phyloP scores from a whole-genome alignment of 306 rosid species.

The Vigna angularis region DNA sequence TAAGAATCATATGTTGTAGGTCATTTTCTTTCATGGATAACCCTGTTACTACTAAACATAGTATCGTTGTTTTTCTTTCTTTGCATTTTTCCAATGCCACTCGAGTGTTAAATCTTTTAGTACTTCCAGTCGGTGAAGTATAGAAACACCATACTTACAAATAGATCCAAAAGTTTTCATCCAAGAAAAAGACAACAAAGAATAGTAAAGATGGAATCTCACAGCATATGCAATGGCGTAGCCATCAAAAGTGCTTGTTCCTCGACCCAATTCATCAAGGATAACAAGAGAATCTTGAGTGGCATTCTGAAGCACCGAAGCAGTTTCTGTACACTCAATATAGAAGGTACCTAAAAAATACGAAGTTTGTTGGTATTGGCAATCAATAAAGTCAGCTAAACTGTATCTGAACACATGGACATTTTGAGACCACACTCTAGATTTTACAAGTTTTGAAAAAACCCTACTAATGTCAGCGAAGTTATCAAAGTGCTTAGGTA shows the following conservation, averaged over 20 bases:
- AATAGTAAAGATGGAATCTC: conserved; percentile 42
- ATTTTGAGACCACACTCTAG: conserved; percentile 9
- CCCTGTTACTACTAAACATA: not conserved
- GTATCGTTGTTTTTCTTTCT: not conserved
- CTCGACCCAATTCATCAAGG: conserved; percentile 96
- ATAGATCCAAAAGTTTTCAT: conserved; percentile 1
- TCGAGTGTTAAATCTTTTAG: not conserved
- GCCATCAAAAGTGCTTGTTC: conserved; percentile 98
- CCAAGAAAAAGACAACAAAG: not conserved
- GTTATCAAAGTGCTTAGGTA: conserved; percentile 19
- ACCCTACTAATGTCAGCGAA: not conserved
- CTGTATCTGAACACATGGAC: not conserved
- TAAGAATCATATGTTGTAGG: conserved; percentile 17
- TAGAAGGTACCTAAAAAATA: conserved; percentile 83
- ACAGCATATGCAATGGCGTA: conserved; percentile 98
- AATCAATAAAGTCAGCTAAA: conserved; percentile 32
- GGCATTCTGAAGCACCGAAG: conserved; percentile 86
- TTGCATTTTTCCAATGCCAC: not conserved
- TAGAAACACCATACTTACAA: conserved; percentile 23
- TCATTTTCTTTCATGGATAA: conserved; percentile 8
- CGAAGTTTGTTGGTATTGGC: conserved; percentile 9
- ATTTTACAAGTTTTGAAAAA: conserved; percentile 20
- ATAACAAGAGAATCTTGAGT: conserved; percentile 92
- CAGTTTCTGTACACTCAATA: conserved; percentile 94
- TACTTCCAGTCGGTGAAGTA: conserved; percentile 8